Base-by-base conservation (phyloP, 1,139 yeast genomes). In the Sugiyamaella xylanicola region DNA sequence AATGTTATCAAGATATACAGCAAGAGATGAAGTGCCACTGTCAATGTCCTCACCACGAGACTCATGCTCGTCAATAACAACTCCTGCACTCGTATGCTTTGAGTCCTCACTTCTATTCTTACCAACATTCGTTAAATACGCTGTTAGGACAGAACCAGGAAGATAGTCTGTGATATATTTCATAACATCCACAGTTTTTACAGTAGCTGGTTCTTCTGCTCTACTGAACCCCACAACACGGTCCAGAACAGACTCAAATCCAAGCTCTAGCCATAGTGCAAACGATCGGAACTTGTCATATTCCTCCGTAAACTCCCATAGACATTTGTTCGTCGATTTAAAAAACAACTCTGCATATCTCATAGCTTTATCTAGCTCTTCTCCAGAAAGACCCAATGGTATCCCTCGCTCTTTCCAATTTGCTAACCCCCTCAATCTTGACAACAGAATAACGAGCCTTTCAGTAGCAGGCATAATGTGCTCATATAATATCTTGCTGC, bases 381-480 rank as follows among this genome's bases (percentile, higher is more conserved):
- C 63, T 0, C 68, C 44, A 3, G 70, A 65, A 8, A 72, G 62
- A 0, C 81, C 81, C 43, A 74, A 67, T n/a, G 64, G 63, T 1
- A 54, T 48, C 7, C 70, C 70, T 51, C 61, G 62, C 46, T 68
- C 71, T 25, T 71, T 65, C 75, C 84, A 77, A 22, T 69, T 67
- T 1, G 80, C 69, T 15, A 78, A 60, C 1, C 86, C 82, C 19
- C 73, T 72, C 36, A 86, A 64, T 22, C 78, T 75, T 37, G 78
- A 77, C 1, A 83, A 62, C n/a, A 82, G 65, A 0, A 84, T 68
- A 0, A 86, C 68, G 20, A 85, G 61, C 54, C 87, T 76, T 60
- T 88, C 95, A 47, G 81, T 65, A 0, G 80, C 79, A 0, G 87
- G 83, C 1, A 86, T 74, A 17, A 86, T 60, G 55, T 78, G 78